phyloP scores from a whole-genome alignment of 2,329 filamentous ascomycete species.

The Hortaea sp. region DNA sequence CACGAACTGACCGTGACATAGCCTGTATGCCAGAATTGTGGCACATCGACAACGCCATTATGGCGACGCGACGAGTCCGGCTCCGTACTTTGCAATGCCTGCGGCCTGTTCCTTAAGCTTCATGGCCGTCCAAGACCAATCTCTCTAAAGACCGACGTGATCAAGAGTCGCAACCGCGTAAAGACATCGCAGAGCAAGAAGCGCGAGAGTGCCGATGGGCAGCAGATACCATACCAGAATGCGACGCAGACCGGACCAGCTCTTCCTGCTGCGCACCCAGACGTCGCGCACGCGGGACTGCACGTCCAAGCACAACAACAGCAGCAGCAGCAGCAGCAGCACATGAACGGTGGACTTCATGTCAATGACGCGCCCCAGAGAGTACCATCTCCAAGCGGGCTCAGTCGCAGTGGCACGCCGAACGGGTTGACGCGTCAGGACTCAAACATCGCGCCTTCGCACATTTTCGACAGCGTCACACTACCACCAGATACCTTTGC shows the following conservation, averaged over 20 bases:
- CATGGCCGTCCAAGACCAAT: conserved; percentile 89
- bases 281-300: conserved; percentile 4
- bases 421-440: conserved; percentile 50
- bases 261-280: conserved; percentile 21
- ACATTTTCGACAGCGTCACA: conserved; percentile 63
- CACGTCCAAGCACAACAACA: conserved; percentile 3
- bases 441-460: conserved; percentile 60
- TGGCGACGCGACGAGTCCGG: conserved; percentile 97
- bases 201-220: conserved; percentile 20
- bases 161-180: conserved; percentile 97
- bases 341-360: not conserved
- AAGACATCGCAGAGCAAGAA: conserved; percentile 78
- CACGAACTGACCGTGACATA: conserved; percentile 35
- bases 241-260: not conserved
- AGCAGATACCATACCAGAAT: conserved; percentile 3
- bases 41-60: conserved; percentile 86
- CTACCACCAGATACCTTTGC: conserved; percentile 62
- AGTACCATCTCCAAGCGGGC: conserved; percentile 34
- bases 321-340: not conserved
- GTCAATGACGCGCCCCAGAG: conserved; percentile 1
- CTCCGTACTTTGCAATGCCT: conserved; percentile 95
- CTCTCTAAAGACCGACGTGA: conserved; percentile 96
- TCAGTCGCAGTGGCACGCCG: conserved; percentile 71
- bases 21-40: conserved; percentile 95
- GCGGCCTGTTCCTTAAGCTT: conserved; percentile 92